Conservation (phyloP, 164 flowering plant genomes). For the Stephania yunnanensis region DNA sequence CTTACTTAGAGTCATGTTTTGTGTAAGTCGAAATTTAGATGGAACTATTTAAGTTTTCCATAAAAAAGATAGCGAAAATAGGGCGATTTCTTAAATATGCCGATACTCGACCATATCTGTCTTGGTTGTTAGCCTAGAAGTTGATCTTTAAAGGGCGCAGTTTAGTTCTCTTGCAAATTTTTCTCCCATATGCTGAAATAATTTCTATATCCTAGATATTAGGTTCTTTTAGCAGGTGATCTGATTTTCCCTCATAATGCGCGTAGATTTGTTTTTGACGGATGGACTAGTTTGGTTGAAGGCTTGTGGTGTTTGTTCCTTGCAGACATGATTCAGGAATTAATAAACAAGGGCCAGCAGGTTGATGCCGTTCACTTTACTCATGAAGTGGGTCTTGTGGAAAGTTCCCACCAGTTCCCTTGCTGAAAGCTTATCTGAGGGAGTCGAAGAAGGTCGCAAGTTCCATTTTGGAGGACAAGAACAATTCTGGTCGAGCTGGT, state of each 20-base stretch:
- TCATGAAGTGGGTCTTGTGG: constrained; percentile 79
- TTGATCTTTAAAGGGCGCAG: too few relatives aligned
- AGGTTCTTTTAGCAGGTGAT: not conserved
- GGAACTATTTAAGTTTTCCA: too few relatives aligned
- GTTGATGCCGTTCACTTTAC: constrained; percentile 97
- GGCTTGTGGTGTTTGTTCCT: constrained; percentile 7
- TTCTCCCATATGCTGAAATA: too few relatives aligned
- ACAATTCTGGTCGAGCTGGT: constrained; percentile 59
- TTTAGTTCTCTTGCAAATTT: too few relatives aligned
- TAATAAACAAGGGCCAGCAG: constrained; percentile 84
- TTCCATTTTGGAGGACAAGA: constrained; percentile 61
- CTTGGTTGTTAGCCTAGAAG: too few relatives aligned
- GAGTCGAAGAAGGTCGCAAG: constrained; percentile 76
- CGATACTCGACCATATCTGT: too few relatives aligned
- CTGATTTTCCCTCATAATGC: not conserved
- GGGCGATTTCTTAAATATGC: too few relatives aligned
- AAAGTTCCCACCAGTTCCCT: constrained; percentile 84
- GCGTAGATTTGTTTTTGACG: not conserved
- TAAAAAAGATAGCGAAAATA: too few relatives aligned
- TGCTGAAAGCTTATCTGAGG: constrained; percentile 73
- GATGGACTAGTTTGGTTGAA: not conserved
- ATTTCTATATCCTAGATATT: not conserved
- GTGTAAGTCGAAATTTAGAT: too few relatives aligned
- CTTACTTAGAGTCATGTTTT: too few relatives aligned
- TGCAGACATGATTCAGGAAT: constrained; percentile 89